Base-by-base conservation (phyloP, 768 basidiomycete genomes). In the Tephrocybe sp. region DNA sequence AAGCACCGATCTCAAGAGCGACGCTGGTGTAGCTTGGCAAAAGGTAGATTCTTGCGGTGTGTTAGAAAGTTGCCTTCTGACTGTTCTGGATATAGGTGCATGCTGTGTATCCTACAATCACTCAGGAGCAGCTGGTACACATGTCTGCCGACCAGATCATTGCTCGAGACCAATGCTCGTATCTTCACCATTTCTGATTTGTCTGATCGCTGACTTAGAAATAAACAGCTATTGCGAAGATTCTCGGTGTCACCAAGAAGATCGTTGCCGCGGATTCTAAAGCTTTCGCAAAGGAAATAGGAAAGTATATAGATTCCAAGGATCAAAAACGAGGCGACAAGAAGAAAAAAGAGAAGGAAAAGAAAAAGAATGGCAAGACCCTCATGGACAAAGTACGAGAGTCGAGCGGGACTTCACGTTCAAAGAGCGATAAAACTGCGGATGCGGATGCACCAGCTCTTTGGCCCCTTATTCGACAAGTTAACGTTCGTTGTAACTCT, bases 281-380 rank as follows among this genome's bases (percentile, higher is more conserved):
- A 56, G 57, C 59, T 1, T 84, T 85, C 49, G 69, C 70, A 0
- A 68, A 73, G 56, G 75, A 80, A 56, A 82, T 85, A 31, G 73
- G 64, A n/a, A 79, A 78, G 53, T 85, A 82, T 53, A 81, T 84
- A 44, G 82, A 83, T 57, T 83, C 80, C 1, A 83, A 82, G 58
- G 79, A 85, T 50, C 78, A 77, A 52, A 79, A 76, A 46, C 71
- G 76, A 10, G 72, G 77, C 53, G 73, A 77, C 50, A 72, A 76
- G 50, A 47, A 48, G 25, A 40, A 51, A 3, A 50, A 48, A 19
- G 65, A 66, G 55, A 64, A 69, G 19, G 69, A 74, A 52, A 48
- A 66, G 6, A 69, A 71, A 39, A 68, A 71, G 37, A 67, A n/a
- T n/a, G n/a, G n/a, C n/a, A n/a, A 69, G 42, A 64, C 60, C 25